phyloP scores from a whole-genome alignment of 495 filamentous ascomycete species.

The Hyaloscypha finlandica region DNA sequence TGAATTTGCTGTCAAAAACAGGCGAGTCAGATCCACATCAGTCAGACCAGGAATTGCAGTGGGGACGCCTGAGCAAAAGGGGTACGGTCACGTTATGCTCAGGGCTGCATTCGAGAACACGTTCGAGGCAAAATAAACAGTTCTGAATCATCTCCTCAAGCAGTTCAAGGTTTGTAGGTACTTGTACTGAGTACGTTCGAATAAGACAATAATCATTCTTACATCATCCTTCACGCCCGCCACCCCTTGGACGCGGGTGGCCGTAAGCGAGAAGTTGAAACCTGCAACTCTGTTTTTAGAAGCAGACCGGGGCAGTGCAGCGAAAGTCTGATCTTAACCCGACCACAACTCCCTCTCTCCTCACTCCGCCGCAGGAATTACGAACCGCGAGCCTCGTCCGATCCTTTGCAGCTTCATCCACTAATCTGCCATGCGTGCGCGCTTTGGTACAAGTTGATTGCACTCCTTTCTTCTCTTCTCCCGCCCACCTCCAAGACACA shows the following conservation, averaged over 20 bases:
- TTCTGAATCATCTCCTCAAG: background rate
- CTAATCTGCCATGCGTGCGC: background rate
- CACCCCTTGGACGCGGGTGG: background rate
- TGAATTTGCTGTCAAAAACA: background rate
- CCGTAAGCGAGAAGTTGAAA: background rate
- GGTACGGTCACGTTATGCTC: background rate
- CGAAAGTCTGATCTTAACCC: background rate
- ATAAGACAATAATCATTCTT: background rate
- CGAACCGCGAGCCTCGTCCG: constrained; percentile 1
- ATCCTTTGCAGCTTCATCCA: background rate
- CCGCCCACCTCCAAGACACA: background rate
- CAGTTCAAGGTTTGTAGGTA: background rate
- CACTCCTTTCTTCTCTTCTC: constrained; percentile 1
- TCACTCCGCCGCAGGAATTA: background rate
- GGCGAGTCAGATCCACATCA: background rate
- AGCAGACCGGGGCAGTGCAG: constrained; percentile 1
- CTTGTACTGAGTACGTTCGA: background rate
- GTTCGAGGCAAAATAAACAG: background rate
- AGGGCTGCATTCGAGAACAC: background rate
- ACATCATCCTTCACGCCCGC: background rate
- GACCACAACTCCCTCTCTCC: background rate
- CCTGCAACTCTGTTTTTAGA: background rate
- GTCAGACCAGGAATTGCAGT: background rate
- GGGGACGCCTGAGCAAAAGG: background rate
- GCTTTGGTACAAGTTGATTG: constrained; percentile 10